These are phyloP conservation scores for Salix viminalis DNA, from an alignment of 345 rosid genomes.

Conservation along the genomic window DNA sequence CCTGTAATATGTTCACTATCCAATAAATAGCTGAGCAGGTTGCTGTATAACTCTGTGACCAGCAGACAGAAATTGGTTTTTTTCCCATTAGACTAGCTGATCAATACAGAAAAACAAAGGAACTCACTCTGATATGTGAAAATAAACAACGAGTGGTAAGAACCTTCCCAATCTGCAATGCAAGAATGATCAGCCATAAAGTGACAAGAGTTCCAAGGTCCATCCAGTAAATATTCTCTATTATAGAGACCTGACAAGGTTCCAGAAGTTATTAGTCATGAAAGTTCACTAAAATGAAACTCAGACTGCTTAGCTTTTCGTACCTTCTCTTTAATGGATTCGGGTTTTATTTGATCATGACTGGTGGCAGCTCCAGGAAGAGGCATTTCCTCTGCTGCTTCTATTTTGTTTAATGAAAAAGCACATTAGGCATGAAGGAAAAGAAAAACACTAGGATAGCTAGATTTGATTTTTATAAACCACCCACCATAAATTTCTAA, in stretches of 20 bases:
- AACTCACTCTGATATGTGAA: neutral
- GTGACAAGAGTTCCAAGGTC: constrained; percentile 38
- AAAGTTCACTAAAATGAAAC: neutral
- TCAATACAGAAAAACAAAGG: neutral
- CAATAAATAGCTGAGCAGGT: constrained; percentile 62
- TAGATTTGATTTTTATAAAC: neutral
- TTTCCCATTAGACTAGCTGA: constrained; percentile 1
- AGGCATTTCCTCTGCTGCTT: constrained; percentile 23
- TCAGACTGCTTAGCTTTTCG: neutral
- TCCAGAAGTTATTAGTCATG: neutral
- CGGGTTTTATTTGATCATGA: constrained; percentile 5
- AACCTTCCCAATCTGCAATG: constrained; percentile 42
- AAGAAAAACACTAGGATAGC: neutral
- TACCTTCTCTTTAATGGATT: constrained; percentile 19
- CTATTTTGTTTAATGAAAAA: constrained; percentile 11
- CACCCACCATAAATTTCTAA: neutral
- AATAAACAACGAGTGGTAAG: neutral
- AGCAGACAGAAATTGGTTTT: constrained; percentile 3
- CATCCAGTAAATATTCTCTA: constrained; percentile 41
- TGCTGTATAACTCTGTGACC: constrained; percentile 45
- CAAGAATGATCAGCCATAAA: constrained; percentile 38
- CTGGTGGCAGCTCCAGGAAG: constrained; percentile 17
- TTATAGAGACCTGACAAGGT: constrained; percentile 32
- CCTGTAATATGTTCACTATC: constrained; percentile 66
- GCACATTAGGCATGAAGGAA: neutral